Evolutionary conservation across 257 asterid species (phyloP).

Genomic region (Asclepias syriaca): DNA sequence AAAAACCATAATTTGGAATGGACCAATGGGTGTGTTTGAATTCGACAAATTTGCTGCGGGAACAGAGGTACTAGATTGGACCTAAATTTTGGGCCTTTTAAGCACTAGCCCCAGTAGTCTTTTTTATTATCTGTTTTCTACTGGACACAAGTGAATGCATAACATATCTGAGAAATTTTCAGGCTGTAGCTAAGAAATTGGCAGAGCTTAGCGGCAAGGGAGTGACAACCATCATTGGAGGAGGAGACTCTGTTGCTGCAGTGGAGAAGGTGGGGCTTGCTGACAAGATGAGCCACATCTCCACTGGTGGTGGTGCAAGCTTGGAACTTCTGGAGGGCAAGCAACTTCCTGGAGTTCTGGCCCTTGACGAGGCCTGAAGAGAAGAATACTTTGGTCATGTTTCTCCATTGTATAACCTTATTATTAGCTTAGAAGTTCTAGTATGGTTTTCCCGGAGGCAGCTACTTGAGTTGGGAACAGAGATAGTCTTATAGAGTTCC

Average conservation of each 20-base stretch:
- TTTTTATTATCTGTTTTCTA: no score
- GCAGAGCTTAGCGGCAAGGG: constrained; percentile 91
- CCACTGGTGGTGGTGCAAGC: constrained; percentile 95
- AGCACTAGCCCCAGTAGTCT: background rate
- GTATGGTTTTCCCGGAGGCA: constrained; percentile 10
- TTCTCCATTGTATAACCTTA: constrained; percentile 8
- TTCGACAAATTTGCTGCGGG: constrained; percentile 86
- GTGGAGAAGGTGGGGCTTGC: constrained; percentile 92
- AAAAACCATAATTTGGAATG: constrained; percentile 74
- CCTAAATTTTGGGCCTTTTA: background rate
- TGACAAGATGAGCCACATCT: constrained; percentile 92
- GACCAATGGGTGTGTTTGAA: constrained; percentile 91
- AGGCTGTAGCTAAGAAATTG: constrained; percentile 71
- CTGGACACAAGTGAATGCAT: background rate
- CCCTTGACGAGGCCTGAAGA: constrained; percentile 61
- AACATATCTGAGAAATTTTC: constrained; percentile 1
- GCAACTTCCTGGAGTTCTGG: constrained; percentile 76
- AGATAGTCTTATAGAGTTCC: constrained; percentile 16
- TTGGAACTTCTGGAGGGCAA: constrained; percentile 93
- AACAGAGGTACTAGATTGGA: constrained; percentile 49
- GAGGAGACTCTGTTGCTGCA: constrained; percentile 95
- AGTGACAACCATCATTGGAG: constrained; percentile 87
- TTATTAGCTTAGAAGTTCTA: background rate
- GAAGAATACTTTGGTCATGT: background rate
- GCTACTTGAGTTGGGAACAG: constrained; percentile 14